Evolutionary conservation across 306 rosid species (phyloP), one percentile per base, ranked within the genome.

Genomic region (Cucurbita argyrosperma): DNA sequence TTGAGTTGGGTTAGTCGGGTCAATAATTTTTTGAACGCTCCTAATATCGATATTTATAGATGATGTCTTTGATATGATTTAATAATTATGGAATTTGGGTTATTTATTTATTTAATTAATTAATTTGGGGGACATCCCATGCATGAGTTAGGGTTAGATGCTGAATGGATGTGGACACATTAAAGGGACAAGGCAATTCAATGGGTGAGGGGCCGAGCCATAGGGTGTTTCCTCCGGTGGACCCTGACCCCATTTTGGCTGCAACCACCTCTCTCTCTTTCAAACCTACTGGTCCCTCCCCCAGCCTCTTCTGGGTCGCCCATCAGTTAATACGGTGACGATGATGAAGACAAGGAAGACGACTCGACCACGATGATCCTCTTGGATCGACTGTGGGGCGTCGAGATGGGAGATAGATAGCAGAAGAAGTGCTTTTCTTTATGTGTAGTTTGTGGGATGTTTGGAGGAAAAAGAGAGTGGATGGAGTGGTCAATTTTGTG

Each of bases 121-220:
- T 37, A 8, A 23, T 14, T 15, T 61, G 68, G 68, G 74, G 43
- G 74, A 69, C 74, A 69, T 57, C 58, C 74, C 74, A 69, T 69
- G 74, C 57, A 26, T 69, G 45, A 69, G 74, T 7, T 69, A 21
- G 57, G 57, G 21, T 49, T 46, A 49, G 74, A 7, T 69, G 74
- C 26, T 49, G 42, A 69, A n/a, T 4, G 72, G 35, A 66, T 45
- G 72, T 66, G 74, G 58, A 68, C 18, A 26, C 57, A 68, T 30
- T 30, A 55, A 83, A 76, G 77, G 82, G 83, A 84, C 85, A 85
- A 26, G 51, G 55, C 70, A 50, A 85, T 90, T 87, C 77, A 86
- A 84, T 79, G 76, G 71, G 66, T 40, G 62, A 30, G 77, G 92
- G 80, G 73, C 21, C 74, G 67, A 68, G 79, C 82, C 88, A 83